phyloP scores from a whole-genome alignment of 257 asterid species.

The Ballota nigra region DNA sequence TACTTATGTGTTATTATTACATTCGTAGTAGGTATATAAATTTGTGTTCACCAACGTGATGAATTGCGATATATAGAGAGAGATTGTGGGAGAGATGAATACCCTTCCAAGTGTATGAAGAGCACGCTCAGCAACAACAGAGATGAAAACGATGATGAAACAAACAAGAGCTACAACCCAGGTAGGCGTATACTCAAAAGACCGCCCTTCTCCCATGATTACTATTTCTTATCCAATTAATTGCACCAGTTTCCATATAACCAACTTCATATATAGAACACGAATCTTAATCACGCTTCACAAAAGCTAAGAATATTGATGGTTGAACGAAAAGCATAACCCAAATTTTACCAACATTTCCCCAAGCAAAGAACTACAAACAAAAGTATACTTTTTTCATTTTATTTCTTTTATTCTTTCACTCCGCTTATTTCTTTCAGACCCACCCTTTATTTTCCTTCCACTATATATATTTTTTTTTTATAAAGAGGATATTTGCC shows the following conservation, averaged over 20 bases:
- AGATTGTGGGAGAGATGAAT: not conserved
- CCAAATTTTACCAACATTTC: not conserved
- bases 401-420: not conserved
- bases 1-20: too few species aligned
- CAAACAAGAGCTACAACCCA: constrained; percentile 86
- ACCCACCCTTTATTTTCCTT: not conserved
- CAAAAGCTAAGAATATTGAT: constrained; percentile 1
- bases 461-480: not conserved
- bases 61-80: too few species aligned
- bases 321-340: not conserved
- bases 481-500: too few species aligned
- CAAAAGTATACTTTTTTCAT: too few species aligned
- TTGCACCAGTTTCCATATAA: not conserved
- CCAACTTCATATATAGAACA: not conserved
- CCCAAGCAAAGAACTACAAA: not conserved
- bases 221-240: not conserved
- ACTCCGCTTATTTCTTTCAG: not conserved
- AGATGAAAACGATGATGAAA: constrained; percentile 64
- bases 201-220: constrained; percentile 35
- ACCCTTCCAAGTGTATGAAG: constrained; percentile 84
- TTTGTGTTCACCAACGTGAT: too few species aligned
- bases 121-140: constrained; percentile 61
- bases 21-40: too few species aligned
- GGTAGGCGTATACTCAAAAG: constrained; percentile 72
- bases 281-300: not conserved